Evolutionary conservation across 169 alveolate genomes (phyloP).

Genomic region (Neospora caninum): DNA sequence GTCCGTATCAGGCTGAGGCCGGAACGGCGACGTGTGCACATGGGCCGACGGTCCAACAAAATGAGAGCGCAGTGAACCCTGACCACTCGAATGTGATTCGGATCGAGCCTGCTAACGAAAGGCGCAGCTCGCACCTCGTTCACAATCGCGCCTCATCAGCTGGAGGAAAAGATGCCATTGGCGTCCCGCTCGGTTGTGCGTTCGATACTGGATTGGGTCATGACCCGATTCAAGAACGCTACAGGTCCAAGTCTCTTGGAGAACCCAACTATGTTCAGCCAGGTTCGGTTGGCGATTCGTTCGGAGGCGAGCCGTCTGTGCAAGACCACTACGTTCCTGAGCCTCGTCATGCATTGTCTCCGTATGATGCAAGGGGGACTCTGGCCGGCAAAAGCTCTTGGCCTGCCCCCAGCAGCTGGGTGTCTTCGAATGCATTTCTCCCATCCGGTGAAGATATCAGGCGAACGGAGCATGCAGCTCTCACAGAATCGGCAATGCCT

Average conservation of each 20-base stretch:
- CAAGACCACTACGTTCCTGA: neutral
- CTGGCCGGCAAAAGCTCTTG: neutral
- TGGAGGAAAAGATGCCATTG: neutral
- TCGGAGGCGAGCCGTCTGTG: constrained; percentile 1
- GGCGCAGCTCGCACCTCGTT: neutral
- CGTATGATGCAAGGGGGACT: neutral
- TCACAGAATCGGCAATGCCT: neutral
- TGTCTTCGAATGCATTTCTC: neutral
- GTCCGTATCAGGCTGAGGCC: neutral
- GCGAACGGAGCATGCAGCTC: neutral
- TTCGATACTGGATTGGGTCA: neutral
- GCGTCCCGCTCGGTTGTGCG: neutral
- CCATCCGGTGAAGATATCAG: neutral
- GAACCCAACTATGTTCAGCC: constrained; percentile 12
- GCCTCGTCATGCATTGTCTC: neutral
- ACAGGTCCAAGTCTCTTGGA: neutral
- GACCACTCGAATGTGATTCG: neutral
- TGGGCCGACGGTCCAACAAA: neutral
- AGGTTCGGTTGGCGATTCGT: neutral
- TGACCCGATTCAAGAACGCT: neutral
- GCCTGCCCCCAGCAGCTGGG: constrained; percentile 27
- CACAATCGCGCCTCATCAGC: neutral
- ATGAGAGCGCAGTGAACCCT: neutral
- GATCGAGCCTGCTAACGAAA: neutral
- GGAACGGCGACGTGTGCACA: neutral